These are phyloP conservation scores for Grosmannia serpens DNA, from an alignment of 2,329 filamentous ascomycete species.

Conservation along the genomic window DNA sequence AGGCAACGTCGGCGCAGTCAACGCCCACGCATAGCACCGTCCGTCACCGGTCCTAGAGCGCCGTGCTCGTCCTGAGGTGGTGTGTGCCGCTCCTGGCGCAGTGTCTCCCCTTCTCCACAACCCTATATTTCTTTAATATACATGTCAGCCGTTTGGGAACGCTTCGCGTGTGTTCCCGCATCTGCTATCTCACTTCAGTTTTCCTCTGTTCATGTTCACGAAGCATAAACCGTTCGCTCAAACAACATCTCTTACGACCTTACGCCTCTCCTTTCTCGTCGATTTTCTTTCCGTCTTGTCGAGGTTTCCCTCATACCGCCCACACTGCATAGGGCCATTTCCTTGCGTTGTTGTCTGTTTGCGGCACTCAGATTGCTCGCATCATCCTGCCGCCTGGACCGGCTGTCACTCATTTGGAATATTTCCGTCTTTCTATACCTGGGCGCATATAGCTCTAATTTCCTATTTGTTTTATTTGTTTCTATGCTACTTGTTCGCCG, in stretches of 20 bases:
- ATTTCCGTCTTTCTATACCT: not conserved
- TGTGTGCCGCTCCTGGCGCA: not conserved
- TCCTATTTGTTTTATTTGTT: not conserved
- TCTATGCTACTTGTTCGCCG: not conserved
- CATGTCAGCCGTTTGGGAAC: not conserved
- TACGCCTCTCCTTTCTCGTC: constrained; percentile 1
- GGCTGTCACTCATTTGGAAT: not conserved
- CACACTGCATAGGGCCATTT: not conserved
- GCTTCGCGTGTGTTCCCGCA: not conserved
- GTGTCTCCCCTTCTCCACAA: not conserved
- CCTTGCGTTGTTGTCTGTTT: not conserved
- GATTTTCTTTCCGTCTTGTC: not conserved
- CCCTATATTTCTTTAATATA: not conserved
- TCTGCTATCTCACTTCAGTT: not conserved
- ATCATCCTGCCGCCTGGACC: not conserved
- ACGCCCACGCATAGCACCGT: constrained; percentile 9
- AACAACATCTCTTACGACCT: not conserved
- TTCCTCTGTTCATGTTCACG: not conserved
- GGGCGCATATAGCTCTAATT: not conserved
- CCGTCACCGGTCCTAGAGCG: constrained; percentile 5
- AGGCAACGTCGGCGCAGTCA: constrained; percentile 1
- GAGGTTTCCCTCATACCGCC: not conserved
- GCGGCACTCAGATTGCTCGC: not conserved
- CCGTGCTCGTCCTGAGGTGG: not conserved
- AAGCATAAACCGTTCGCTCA: not conserved